Evolutionary conservation across 2,329 filamentous ascomycete genomes (phyloP).

Genomic region (Lachnellula subtilissima): DNA sequence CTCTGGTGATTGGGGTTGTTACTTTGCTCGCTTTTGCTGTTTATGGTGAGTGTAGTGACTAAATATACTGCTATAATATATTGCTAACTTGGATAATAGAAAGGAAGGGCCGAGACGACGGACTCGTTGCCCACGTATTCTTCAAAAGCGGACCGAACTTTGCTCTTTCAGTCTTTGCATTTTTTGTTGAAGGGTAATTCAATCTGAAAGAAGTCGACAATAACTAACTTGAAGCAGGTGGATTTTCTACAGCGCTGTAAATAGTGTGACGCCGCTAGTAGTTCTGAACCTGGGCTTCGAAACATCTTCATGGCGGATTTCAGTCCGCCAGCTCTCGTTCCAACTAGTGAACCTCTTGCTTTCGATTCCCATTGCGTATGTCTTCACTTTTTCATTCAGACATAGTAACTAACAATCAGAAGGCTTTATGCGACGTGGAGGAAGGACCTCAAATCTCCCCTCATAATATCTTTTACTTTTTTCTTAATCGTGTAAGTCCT

Average conservation of each 20-base stretch:
- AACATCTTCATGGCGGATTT: slow-evolving; percentile 42
- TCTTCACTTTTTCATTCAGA: slow-evolving; percentile 10
- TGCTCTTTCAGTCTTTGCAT: slow-evolving; percentile 49
- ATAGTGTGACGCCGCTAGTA: slow-evolving; percentile 46
- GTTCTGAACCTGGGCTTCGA: slow-evolving; percentile 46
- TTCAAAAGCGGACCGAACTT: slow-evolving; percentile 51
- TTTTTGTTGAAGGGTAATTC: slow-evolving; percentile 47
- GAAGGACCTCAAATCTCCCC: slow-evolving; percentile 44
- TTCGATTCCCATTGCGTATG: slow-evolving; percentile 39
- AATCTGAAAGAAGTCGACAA: background rate
- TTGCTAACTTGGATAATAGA: slow-evolving; percentile 35
- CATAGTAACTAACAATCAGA: slow-evolving; percentile 1
- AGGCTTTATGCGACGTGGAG: slow-evolving; percentile 42
- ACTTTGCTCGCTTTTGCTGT: slow-evolving; percentile 29
- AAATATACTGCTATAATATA: background rate
- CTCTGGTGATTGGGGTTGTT: slow-evolving; percentile 30
- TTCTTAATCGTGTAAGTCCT: slow-evolving; percentile 42
- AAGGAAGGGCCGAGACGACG: slow-evolving; percentile 50
- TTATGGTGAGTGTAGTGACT: slow-evolving; percentile 34
- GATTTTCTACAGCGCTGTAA: slow-evolving; percentile 53
- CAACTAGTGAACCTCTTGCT: slow-evolving; percentile 37
- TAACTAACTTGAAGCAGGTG: slow-evolving; percentile 30
- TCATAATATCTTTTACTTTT: slow-evolving; percentile 42
- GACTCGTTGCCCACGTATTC: slow-evolving; percentile 52
- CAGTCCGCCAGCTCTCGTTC: slow-evolving; percentile 44